Conservation (phyloP, 2,329 filamentous ascomycete species). For the Teratosphaeria zuluensis region DNA sequence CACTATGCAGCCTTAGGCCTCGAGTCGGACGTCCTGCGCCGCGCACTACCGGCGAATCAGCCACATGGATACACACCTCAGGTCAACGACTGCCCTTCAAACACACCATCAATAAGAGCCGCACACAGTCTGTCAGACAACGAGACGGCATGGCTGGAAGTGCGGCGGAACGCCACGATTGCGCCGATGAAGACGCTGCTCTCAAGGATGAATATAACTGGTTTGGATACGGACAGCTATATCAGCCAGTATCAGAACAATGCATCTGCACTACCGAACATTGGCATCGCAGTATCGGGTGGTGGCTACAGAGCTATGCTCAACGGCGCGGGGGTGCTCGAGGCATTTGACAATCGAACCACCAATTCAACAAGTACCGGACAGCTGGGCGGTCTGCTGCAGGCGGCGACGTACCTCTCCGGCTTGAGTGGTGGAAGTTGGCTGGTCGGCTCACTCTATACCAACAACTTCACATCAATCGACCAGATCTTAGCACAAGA, state of each 20-base stretch:
- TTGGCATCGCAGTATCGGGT: conserved; percentile 70
- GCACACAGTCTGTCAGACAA: conserved; percentile 54
- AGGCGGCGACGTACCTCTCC: conserved; percentile 69
- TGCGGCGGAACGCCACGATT: conserved; percentile 62
- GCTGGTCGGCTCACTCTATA: conserved; percentile 71
- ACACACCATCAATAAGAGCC: conserved; percentile 57
- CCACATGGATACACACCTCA: conserved; percentile 64
- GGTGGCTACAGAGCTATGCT: conserved; percentile 82
- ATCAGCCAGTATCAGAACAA: conserved; percentile 52
- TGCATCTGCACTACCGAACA: conserved; percentile 51
- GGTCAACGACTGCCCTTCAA: conserved; percentile 56
- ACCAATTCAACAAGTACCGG: conserved; percentile 50
- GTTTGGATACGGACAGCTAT: conserved; percentile 66
- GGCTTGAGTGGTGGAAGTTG: conserved; percentile 77
- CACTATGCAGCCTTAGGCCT: not conserved
- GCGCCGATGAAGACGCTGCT: conserved; percentile 68
- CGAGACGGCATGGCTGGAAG: conserved; percentile 65
- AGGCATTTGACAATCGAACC: conserved; percentile 70
- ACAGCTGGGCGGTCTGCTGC: conserved; percentile 70
- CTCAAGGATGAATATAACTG: conserved; percentile 59
- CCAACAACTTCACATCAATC: conserved; percentile 69
- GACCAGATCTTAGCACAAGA: conserved; percentile 40
- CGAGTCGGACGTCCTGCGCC: conserved; percentile 1
- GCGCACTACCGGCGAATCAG: conserved; percentile 39
- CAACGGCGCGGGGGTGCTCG: conserved; percentile 69